Conservation (phyloP, 2,329 filamentous ascomycete genomes). For the Aspergillus versicolor region DNA sequence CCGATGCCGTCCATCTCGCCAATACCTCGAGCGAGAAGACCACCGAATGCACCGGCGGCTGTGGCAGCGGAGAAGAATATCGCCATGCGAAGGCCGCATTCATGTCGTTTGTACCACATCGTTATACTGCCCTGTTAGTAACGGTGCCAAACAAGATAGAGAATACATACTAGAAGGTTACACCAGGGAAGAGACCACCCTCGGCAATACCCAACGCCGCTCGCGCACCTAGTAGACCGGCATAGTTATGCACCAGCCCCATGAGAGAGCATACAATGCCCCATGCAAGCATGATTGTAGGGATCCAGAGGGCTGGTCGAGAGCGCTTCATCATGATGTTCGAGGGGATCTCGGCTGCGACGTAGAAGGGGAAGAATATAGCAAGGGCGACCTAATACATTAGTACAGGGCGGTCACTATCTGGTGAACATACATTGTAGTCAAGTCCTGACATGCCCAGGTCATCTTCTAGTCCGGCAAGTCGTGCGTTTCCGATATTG, state of each 20-base stretch:
- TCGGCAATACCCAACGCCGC: constrained; percentile 52
- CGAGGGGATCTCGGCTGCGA: constrained; percentile 41
- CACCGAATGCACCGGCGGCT: constrained; percentile 15
- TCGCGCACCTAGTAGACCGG: constrained; percentile 51
- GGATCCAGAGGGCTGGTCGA: constrained; percentile 54
- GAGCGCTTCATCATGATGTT: constrained; percentile 47
- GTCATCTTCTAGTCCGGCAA: constrained; percentile 26
- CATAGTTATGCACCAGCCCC: constrained; percentile 53
- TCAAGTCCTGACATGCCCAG: constrained; percentile 27
- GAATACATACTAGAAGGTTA: constrained; percentile 12
- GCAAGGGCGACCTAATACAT: constrained; percentile 23
- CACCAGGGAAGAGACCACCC: constrained; percentile 17
- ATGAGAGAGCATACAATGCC: constrained; percentile 37
- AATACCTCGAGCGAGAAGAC: constrained; percentile 12
- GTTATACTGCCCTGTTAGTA: not conserved
- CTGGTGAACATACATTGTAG: constrained; percentile 30
- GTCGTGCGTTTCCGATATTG: constrained; percentile 43
- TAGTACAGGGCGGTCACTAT: not conserved
- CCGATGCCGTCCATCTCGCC: constrained; percentile 4
- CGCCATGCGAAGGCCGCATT: constrained; percentile 14
- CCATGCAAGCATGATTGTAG: constrained; percentile 48
- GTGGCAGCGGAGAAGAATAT: constrained; percentile 17
- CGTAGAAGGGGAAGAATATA: constrained; percentile 44
- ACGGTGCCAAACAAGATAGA: too few relatives aligned
- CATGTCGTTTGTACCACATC: constrained; percentile 15